These are phyloP conservation scores for Candida railenensis DNA, from an alignment of 805 yeast species.

Conservation along the genomic window DNA sequence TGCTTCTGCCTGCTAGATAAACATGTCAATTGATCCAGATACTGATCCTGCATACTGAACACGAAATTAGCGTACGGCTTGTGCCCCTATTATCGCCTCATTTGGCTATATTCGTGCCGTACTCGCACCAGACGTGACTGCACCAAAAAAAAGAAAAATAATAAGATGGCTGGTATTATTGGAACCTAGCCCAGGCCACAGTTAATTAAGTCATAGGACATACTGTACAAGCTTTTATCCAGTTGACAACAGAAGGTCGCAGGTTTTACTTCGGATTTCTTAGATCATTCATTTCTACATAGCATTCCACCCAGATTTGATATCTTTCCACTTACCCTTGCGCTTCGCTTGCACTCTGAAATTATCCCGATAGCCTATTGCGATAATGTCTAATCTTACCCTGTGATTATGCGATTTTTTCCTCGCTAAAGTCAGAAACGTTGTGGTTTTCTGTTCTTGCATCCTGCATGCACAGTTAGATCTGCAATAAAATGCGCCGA, in stretches of 20 bases:
- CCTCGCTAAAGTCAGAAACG: background rate
- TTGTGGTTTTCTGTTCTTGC: no score
- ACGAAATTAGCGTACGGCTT: background rate
- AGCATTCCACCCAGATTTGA: no score
- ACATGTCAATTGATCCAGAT: background rate
- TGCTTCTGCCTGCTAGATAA: no score
- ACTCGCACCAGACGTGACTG: background rate
- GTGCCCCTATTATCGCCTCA: background rate
- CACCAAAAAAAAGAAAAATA: background rate
- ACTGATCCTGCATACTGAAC: background rate
- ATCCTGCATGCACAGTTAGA: background rate
- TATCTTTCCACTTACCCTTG: no score
- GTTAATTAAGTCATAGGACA: background rate
- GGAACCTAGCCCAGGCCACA: background rate
- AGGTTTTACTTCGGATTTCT: no score
- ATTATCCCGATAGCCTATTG: no score
- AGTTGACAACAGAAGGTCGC: no score
- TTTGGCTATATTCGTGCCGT: background rate
- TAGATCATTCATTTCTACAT: no score
- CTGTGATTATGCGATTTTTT: background rate
- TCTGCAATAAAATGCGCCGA: no score
- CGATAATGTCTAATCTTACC: no score
- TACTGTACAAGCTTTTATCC: background rate
- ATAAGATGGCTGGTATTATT: no score
- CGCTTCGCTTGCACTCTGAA: no score